Evolutionary conservation across 225 moss, liverwort and hornwort genomes (phyloP), one percentile per base, ranked within the genome.

Genomic region (Polytrichum formosum): DNA sequence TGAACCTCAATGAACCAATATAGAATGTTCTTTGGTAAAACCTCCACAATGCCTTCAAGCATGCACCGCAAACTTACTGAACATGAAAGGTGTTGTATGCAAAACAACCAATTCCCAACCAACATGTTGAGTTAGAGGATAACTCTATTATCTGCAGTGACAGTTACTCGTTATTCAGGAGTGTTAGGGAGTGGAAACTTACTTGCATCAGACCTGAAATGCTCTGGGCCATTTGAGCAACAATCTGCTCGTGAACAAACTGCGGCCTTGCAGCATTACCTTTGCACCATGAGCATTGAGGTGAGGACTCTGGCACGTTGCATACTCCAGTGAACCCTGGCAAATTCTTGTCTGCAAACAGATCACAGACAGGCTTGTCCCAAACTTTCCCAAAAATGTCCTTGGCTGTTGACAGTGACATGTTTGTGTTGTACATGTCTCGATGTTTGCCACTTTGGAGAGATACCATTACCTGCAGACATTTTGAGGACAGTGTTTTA

Each of bases 141-240:
- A 46, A 46, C 46, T 46, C 46, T 46, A 46, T 10, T 46, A 46
- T 46, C 13, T 16, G 46, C 4, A 63, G 18, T 6, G n/a, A 31
- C 30, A 67, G 31, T 62, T 37, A 7, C 9, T 7, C 8, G 5
- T 9, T 23, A 61, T 65, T 65, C n/a, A 73, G 7, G 28, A 28
- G 63, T 16, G 26, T 63, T 22, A 63, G 16, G 27, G 5, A 23
- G 27, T 27, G 27, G 28, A 33, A 58, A 76, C 81, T 79, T 73
- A 91, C 96, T 89, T 96, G 93, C 96, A 96, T 92, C 73, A 96
- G 73, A 20, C 93, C 91, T 31, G 91, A 93, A 18, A 96, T 70
- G 27, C 87, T 90, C 66, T 89, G 91, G 63, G 91, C 89, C 68
- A 92, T 81, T 85, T 96, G 96, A 54, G 91, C 90, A 37, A 96